phyloP scores from a whole-genome alignment of 345 rosid species.

The Eutrema yunnanense region DNA sequence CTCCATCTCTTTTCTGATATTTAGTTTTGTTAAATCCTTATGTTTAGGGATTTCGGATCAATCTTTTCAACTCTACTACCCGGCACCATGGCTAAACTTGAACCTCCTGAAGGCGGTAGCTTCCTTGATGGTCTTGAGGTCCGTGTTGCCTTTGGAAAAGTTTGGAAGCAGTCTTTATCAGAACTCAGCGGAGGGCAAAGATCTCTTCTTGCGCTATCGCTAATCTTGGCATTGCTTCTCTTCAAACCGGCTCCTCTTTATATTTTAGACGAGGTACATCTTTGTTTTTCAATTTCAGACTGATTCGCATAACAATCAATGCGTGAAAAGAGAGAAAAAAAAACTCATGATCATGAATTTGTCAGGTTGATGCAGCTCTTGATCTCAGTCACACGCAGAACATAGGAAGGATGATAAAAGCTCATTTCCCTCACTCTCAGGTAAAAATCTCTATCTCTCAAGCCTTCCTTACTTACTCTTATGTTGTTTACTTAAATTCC shows the following conservation, averaged over 20 bases:
- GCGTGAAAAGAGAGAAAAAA: neutral
- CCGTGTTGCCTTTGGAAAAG: conserved; percentile 93
- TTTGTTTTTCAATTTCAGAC: neutral
- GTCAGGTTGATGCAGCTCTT: conserved; percentile 92
- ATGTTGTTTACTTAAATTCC: neutral
- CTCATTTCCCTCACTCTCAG: conserved; percentile 65
- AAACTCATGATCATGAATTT: neutral
- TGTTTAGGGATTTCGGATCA: conserved; percentile 86
- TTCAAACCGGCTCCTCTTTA: conserved; percentile 99
- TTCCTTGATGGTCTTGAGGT: conserved; percentile 98
- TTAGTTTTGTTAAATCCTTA: neutral
- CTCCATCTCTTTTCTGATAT: neutral
- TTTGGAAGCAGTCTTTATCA: conserved; percentile 96
- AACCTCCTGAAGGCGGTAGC: conserved; percentile 90
- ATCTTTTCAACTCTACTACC: conserved; percentile 94
- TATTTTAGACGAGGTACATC: conserved; percentile 83
- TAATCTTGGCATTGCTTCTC: conserved; percentile 90
- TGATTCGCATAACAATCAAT: neutral
- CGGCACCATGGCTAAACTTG: conserved; percentile 91
- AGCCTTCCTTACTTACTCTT: neutral
- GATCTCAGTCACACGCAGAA: conserved; percentile 98
- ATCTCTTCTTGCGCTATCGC: conserved; percentile 85
- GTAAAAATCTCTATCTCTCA: conserved; percentile 30
- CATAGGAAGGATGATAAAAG: conserved; percentile 92
- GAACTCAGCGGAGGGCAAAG: conserved; percentile 97